A percentile compares a stretch with the other conserved stretches of the same genome.
Conservation (phyloP, 768 basidiomycete genomes). For the Gloeostereum incarnatum region DNA sequence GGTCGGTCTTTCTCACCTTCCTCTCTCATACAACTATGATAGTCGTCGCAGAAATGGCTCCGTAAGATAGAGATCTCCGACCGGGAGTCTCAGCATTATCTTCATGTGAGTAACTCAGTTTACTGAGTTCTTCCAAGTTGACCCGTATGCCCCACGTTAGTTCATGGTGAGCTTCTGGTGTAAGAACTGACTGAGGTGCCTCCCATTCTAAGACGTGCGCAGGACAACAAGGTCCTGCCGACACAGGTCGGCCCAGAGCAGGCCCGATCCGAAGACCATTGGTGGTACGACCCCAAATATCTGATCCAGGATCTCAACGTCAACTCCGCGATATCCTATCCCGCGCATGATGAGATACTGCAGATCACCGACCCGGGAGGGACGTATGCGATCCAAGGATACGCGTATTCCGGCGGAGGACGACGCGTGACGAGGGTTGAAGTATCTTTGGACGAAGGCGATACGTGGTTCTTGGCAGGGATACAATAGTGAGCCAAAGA, state of each 20-base stretch:
- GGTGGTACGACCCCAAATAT: conserved; percentile 44
- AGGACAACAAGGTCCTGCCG: conserved; percentile 59
- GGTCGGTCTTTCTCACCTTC: conserved; percentile 13
- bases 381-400: conserved; percentile 38
- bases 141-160: too few species aligned
- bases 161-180: too few species aligned
- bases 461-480: conserved; percentile 35
- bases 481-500: conserved; percentile 10
- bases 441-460: conserved; percentile 43
- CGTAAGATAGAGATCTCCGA: conserved; percentile 40
- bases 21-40: neutral
- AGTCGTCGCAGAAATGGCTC: conserved; percentile 37
- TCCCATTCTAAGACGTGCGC: too few species aligned
- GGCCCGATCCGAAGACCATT: conserved; percentile 37
- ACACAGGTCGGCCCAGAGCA: conserved; percentile 39
- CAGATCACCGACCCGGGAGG: conserved; percentile 7
- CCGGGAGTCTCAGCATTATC: conserved; percentile 43
- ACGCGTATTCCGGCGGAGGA: conserved; percentile 57
- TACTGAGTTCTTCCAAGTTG: neutral
- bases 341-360: conserved; percentile 43
- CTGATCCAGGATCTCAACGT: conserved; percentile 48
- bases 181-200: conserved; percentile 25
- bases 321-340: conserved; percentile 47
- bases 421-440: conserved; percentile 50
- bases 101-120: conserved; percentile 15